Conservation (phyloP, 306 rosid genomes). For the Fagus sylvatica region DNA sequence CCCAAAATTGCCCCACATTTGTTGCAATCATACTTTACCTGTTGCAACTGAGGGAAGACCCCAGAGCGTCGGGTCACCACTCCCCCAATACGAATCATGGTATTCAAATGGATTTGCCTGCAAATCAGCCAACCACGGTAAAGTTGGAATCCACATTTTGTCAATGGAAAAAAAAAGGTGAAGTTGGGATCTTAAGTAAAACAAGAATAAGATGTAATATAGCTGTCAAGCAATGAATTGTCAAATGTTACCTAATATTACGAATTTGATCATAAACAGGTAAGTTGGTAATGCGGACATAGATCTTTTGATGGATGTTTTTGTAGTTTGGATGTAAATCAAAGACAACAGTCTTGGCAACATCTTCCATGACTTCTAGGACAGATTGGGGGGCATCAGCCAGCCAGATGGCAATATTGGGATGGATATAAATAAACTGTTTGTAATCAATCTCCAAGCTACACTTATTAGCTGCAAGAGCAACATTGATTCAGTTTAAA, state of each 20-base stretch:
- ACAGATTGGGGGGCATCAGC: slow-evolving; percentile 99
- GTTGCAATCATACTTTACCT: slow-evolving; percentile 94
- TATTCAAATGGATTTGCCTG: slow-evolving; percentile 97
- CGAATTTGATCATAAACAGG: slow-evolving; percentile 98
- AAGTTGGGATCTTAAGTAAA: neutral
- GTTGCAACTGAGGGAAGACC: slow-evolving; percentile 97
- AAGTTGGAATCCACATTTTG: slow-evolving; percentile 1
- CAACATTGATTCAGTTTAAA: slow-evolving; percentile 6
- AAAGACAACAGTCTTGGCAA: slow-evolving; percentile 88
- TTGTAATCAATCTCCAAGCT: slow-evolving; percentile 97
- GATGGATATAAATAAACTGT: slow-evolving; percentile 88
- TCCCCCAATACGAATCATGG: slow-evolving; percentile 99
- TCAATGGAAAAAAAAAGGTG: neutral
- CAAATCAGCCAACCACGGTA: slow-evolving; percentile 21
- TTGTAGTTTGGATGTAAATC: slow-evolving; percentile 82
- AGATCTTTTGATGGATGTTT: slow-evolving; percentile 81
- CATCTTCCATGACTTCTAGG: slow-evolving; percentile 98
- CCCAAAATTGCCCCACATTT: slow-evolving; percentile 91
- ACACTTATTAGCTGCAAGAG: slow-evolving; percentile 77
- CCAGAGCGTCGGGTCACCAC: slow-evolving; percentile 98
- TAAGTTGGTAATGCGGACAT: slow-evolving; percentile 83
- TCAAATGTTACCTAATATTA: slow-evolving; percentile 69
- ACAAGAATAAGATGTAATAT: neutral
- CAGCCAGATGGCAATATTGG: slow-evolving; percentile 98
- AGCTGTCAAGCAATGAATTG: neutral